Evolutionary conservation across 2,329 filamentous ascomycete genomes (phyloP).

Genomic region (Incumbomyces delicatus): DNA sequence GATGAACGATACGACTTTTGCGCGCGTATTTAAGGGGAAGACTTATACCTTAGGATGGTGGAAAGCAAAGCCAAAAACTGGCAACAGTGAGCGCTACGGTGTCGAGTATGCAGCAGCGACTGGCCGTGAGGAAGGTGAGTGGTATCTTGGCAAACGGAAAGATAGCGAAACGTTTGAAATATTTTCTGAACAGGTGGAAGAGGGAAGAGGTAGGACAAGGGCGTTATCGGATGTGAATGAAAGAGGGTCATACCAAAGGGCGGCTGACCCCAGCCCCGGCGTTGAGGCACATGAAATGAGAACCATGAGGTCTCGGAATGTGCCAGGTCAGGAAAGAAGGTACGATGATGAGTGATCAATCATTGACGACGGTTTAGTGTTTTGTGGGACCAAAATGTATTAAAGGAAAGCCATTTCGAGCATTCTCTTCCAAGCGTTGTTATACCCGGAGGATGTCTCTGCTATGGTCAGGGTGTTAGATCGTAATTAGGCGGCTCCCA

Average conservation of each 20-base stretch:
- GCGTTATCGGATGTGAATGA: constrained; percentile 7
- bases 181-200: background rate
- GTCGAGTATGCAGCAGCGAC: constrained; percentile 17
- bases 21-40: constrained; percentile 12
- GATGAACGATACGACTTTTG: constrained; percentile 13
- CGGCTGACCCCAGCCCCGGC: constrained; percentile 2
- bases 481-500: too few species aligned
- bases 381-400: too few species aligned
- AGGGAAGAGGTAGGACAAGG: constrained; percentile 1
- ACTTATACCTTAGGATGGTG: constrained; percentile 21
- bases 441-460: too few species aligned
- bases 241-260: constrained; percentile 5
- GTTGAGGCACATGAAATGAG: constrained; percentile 4
- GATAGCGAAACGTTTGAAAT: constrained; percentile 5
- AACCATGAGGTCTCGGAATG: background rate
- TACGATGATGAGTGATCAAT: too few species aligned
- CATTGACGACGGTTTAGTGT: too few species aligned
- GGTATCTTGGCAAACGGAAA: constrained; percentile 5
- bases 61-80: constrained; percentile 11
- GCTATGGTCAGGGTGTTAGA: too few species aligned
- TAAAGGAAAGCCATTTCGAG: too few species aligned
- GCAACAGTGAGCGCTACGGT: constrained; percentile 16
- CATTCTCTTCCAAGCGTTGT: too few species aligned
- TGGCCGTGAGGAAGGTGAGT: constrained; percentile 14
- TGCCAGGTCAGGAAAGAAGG: too few species aligned